These are phyloP conservation scores for Sarcodon sp. DNA, from an alignment of 768 basidiomycete genomes.

Conservation along the genomic window DNA sequence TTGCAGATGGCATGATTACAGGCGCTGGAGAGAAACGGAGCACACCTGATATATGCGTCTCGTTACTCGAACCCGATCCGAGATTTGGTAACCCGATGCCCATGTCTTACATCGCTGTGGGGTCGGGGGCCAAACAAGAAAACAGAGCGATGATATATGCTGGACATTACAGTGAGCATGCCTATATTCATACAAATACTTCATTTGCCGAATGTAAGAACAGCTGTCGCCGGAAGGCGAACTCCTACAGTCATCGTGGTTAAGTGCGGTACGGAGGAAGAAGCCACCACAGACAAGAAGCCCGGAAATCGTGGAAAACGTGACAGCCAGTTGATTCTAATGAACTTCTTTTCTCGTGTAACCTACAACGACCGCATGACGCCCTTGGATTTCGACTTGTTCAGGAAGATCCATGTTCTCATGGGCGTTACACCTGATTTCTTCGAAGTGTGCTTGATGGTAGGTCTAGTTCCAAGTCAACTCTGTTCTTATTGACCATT, in stretches of 20 bases:
- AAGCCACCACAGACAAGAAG: constrained; percentile 77
- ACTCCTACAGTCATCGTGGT: constrained; percentile 92
- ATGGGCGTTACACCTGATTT: constrained; percentile 99
- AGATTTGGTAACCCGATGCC: constrained; percentile 93
- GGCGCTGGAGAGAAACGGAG: constrained; percentile 92
- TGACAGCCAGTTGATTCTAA: constrained; percentile 95
- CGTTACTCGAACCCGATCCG: constrained; percentile 83
- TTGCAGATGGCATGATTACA: constrained; percentile 98
- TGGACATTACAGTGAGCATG: constrained; percentile 88
- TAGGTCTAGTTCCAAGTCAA: constrained; percentile 22
- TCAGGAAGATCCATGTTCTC: constrained; percentile 88
- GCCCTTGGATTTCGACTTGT: constrained; percentile 95
- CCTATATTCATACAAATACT: background rate
- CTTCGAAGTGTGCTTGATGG: constrained; percentile 97
- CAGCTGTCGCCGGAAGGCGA: constrained; percentile 74
- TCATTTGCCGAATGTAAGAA: background rate
- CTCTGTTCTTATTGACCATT: constrained; percentile 2
- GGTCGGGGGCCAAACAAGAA: constrained; percentile 76
- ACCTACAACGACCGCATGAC: constrained; percentile 99
- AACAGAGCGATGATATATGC: constrained; percentile 98
- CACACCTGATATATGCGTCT: constrained; percentile 94
- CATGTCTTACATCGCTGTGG: constrained; percentile 89
- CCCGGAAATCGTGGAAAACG: constrained; percentile 98
- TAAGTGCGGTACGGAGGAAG: constrained; percentile 88
- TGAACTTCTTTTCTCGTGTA: constrained; percentile 99